Evolutionary conservation across 2,329 filamentous ascomycete genomes (phyloP).

Genomic region (Rhynchosporium agropyri): DNA sequence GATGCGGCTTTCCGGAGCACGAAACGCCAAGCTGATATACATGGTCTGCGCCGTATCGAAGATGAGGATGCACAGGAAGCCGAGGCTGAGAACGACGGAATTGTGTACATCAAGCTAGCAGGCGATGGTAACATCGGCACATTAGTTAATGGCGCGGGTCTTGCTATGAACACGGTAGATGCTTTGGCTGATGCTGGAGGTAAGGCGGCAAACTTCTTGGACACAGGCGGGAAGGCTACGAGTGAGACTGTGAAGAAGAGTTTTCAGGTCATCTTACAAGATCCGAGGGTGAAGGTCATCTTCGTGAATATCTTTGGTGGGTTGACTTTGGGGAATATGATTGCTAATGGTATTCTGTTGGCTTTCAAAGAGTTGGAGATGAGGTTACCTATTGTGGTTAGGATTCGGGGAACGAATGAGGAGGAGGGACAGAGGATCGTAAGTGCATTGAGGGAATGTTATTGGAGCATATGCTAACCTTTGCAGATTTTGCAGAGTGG

Average conservation of each 20-base stretch:
- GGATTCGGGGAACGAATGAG: constrained; percentile 76
- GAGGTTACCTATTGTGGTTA: constrained; percentile 73
- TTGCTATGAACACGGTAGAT: constrained; percentile 91
- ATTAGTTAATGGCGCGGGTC: constrained; percentile 83
- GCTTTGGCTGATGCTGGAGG: constrained; percentile 70
- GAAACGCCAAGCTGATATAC: constrained; percentile 63
- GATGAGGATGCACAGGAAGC: constrained; percentile 58
- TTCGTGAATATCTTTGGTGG: constrained; percentile 75
- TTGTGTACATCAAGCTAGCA: constrained; percentile 72
- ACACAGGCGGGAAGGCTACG: constrained; percentile 88
- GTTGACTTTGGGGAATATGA: constrained; percentile 70
- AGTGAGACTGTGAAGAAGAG: constrained; percentile 76
- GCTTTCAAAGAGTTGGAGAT: constrained; percentile 71
- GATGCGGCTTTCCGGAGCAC: constrained; percentile 67
- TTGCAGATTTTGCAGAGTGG: constrained; percentile 64
- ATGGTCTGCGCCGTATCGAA: constrained; percentile 55
- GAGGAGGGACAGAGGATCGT: constrained; percentile 67
- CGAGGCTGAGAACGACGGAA: constrained; percentile 68
- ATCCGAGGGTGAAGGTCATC: constrained; percentile 71
- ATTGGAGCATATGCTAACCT: neutral
- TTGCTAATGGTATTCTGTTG: constrained; percentile 72
- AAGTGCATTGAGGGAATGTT: constrained; percentile 33
- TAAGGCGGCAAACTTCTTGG: constrained; percentile 78
- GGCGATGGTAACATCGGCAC: constrained; percentile 71
- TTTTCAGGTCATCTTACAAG: constrained; percentile 73